Base-by-base conservation (phyloP, 176 grass and related monocot genomes). In the Puya raimondii region DNA sequence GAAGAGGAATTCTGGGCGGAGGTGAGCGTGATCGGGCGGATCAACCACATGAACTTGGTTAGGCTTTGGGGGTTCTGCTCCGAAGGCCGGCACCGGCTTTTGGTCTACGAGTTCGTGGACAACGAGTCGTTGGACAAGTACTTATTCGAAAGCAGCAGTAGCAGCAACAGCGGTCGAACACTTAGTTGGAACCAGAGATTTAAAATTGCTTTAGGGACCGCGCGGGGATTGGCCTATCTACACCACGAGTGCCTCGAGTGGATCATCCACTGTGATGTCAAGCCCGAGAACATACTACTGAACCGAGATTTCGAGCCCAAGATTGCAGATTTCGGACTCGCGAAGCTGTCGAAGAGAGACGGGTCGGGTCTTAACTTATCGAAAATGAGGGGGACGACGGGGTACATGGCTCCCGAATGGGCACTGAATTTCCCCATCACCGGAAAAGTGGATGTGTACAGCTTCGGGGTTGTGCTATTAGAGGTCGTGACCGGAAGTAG, bases 381-480 rank as follows among this genome's bases (percentile, higher is more conserved):
- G 64, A 80, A 80, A 17, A 87, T 96, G 79, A 82, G 91, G 82
- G 87, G 91, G 56, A 96, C 91, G 56, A 78, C 50, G 70, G 91
- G 91, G 67, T 96, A 96, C 51, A 95, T 95, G 87, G 91, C 91
- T 42, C 91, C 91, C 23, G 81, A 95, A 84, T 95, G 91, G 87
- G 87, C 76, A 70, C 47, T 84, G 49, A 86, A 73, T 82, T 70
- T 87, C 48, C 75, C 83, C 9, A 82, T 94, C 51, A 81, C 82
- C 58, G 86, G 11, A 64, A 92, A 92, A 57, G 80, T 92, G 1
- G 82, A 92, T 69, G 82, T 88, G 16, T 88, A 86, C 49, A 85
- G 89, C 57, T 85, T 78, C 53, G 84, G 88, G 2, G 21, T 82
- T 42, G 85, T 91, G 7, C 82, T 87, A 48, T 68, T 91, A 3